These are phyloP conservation scores for Gillenia trifoliata DNA, from an alignment of 306 rosid species.

Conservation along the genomic window DNA sequence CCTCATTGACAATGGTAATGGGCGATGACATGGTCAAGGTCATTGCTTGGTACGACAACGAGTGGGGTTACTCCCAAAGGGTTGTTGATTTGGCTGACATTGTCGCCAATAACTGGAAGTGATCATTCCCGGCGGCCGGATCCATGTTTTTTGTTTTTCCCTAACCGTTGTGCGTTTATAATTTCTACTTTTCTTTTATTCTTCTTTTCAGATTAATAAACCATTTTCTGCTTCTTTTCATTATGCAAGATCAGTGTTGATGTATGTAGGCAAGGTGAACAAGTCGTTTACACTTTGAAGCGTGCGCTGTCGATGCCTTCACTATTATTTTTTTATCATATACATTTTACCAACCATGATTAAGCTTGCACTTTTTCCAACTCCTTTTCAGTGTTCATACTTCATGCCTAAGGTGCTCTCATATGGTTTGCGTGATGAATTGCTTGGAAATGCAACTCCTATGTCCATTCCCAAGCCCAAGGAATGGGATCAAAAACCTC, in stretches of 20 bases:
- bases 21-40: constrained; percentile 98
- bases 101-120: constrained; percentile 93
- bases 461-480: too few species aligned
- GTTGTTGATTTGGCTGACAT: constrained; percentile 97
- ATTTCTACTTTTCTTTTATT: constrained; percentile 11
- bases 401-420: too few species aligned
- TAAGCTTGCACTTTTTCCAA: too few species aligned
- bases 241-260: constrained; percentile 29
- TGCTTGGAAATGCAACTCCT: too few species aligned
- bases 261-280: not conserved
- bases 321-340: too few species aligned
- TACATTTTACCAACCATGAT: too few species aligned
- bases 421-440: too few species aligned
- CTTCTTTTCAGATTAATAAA: constrained; percentile 31
- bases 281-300: not conserved
- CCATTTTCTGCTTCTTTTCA: constrained; percentile 40
- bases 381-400: too few species aligned
- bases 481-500: too few species aligned
- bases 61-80: constrained; percentile 99
- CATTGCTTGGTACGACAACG: constrained; percentile 97
- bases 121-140: constrained; percentile 13
- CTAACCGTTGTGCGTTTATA: not conserved
- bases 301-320: not conserved
- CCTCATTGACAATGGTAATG: constrained; percentile 96
- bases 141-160: constrained; percentile 3